phyloP scores from a whole-genome alignment of 805 yeast species.

The Kodamaea kaohsiungensis region DNA sequence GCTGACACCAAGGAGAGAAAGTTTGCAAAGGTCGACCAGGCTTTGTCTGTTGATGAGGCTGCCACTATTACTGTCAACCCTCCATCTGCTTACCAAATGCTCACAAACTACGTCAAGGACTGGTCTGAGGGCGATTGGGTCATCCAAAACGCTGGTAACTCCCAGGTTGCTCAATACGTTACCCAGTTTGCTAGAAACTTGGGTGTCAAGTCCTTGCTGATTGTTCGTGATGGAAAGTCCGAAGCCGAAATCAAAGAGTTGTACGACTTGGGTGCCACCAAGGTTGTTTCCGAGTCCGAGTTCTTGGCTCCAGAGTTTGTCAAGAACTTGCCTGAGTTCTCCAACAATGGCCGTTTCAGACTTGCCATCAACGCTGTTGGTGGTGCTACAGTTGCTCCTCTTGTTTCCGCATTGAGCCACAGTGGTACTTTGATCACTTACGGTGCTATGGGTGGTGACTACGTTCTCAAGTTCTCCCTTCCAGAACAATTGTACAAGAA shows the following conservation, averaged over 20 bases:
- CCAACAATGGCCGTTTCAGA: slow-evolving; percentile 21
- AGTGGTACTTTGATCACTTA: slow-evolving; percentile 31
- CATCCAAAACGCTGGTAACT: slow-evolving; percentile 35
- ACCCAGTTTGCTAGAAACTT: slow-evolving; percentile 27
- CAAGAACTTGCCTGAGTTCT: slow-evolving; percentile 16
- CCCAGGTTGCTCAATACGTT: slow-evolving; percentile 32
- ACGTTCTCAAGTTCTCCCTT: slow-evolving; percentile 21
- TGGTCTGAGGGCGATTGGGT: slow-evolving; percentile 33
- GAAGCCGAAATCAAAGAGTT: slow-evolving; percentile 24
- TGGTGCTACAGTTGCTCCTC: slow-evolving; percentile 25
- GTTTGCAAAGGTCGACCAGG: slow-evolving; percentile 6
- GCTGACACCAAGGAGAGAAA: slow-evolving; percentile 2
- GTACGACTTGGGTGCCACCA: slow-evolving; percentile 21
- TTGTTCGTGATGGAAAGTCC: slow-evolving; percentile 32
- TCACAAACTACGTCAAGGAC: slow-evolving; percentile 19
- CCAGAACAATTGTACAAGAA: slow-evolving; percentile 32
- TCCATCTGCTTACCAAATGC: slow-evolving; percentile 21
- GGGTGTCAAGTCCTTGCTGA: slow-evolving; percentile 29
- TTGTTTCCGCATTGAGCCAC: slow-evolving; percentile 26
- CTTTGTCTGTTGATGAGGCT: slow-evolving; percentile 15
- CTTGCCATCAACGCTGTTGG: slow-evolving; percentile 36
- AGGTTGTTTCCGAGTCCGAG: slow-evolving; percentile 29
- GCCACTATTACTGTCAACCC: slow-evolving; percentile 25
- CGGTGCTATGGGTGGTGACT: slow-evolving; percentile 24
- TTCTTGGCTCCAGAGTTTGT: slow-evolving; percentile 21